These are phyloP conservation scores for Metschnikowia gelsemii DNA, from an alignment of 805 yeast genomes.

Conservation along the genomic window DNA sequence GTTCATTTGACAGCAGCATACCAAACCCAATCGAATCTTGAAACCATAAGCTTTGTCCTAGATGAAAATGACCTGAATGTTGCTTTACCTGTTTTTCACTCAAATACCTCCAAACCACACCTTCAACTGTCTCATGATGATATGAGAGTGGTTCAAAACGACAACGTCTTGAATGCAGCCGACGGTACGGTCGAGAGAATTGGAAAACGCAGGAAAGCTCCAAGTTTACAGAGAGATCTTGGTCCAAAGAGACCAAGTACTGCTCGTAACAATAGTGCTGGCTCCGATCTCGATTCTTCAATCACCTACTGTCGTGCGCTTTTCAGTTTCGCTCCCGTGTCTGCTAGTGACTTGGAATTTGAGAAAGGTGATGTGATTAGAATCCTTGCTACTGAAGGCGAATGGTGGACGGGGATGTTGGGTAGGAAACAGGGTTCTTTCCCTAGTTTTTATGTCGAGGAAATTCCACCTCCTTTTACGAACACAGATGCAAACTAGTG, in stretches of 20 bases:
- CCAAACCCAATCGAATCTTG: slow-evolving; percentile 27
- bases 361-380: slow-evolving; percentile 43
- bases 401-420: slow-evolving; percentile 41
- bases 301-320: slow-evolving; percentile 36
- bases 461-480: too few relatives aligned
- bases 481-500: too few relatives aligned
- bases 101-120: not conserved
- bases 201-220: slow-evolving; percentile 1
- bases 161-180: not conserved
- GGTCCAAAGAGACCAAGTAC: slow-evolving; percentile 2
- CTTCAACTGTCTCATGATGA: not conserved
- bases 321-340: slow-evolving; percentile 37
- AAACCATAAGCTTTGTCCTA: slow-evolving; percentile 16
- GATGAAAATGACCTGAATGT: slow-evolving; percentile 6
- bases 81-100: not conserved
- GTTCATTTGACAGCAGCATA: slow-evolving; percentile 37
- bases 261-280: not conserved
- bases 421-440: slow-evolving; percentile 32
- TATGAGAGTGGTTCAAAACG: not conserved
- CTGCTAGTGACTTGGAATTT: slow-evolving; percentile 45
- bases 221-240: not conserved
- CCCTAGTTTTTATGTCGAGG: slow-evolving; percentile 34
- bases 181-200: not conserved
- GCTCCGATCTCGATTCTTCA: not conserved
- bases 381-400: slow-evolving; percentile 31